phyloP scores from a whole-genome alignment of 2,329 filamentous ascomycete species.

The Pseudovirgaria hyperparasitica region DNA sequence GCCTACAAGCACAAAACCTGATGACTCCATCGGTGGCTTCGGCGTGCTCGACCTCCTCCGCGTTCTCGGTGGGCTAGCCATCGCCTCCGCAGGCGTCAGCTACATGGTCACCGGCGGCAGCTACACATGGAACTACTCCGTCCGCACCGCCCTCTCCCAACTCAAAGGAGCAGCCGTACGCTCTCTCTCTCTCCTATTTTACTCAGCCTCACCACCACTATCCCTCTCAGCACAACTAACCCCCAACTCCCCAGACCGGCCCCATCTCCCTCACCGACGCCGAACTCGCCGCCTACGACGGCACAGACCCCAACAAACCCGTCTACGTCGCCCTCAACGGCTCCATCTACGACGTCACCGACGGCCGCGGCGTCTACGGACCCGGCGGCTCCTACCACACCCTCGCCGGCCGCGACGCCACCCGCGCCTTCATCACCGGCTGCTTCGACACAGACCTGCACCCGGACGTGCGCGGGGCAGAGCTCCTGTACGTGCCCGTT shows the following conservation, averaged over 20 bases:
- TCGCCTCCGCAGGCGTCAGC: slow-evolving; percentile 57
- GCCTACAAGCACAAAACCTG: neutral
- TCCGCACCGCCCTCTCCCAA: too few relatives aligned
- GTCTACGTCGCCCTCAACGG: slow-evolving; percentile 87
- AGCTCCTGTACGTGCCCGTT: slow-evolving; percentile 66
- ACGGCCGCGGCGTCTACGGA: slow-evolving; percentile 38
- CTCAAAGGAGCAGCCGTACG: too few relatives aligned
- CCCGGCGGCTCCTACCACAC: slow-evolving; percentile 75
- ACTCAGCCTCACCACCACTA: neutral
- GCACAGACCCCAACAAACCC: slow-evolving; percentile 59
- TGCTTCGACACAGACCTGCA: slow-evolving; percentile 82
- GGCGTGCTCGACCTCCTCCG: slow-evolving; percentile 52
- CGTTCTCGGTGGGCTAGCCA: slow-evolving; percentile 51
- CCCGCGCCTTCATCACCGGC: slow-evolving; percentile 79
- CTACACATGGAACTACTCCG: slow-evolving; percentile 26
- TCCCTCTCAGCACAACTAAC: neutral
- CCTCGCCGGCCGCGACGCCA: slow-evolving; percentile 78
- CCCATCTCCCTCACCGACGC: slow-evolving; percentile 61
- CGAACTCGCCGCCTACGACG: slow-evolving; percentile 65
- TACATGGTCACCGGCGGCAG: slow-evolving; percentile 62
- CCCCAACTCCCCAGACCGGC: slow-evolving; percentile 24
- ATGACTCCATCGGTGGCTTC: slow-evolving; percentile 17
- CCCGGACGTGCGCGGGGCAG: slow-evolving; percentile 73
- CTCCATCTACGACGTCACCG: slow-evolving; percentile 73
- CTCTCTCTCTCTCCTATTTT: neutral